phyloP scores from a whole-genome alignment of 1,284 basidiomycete species.

The Phylloporus sp. region DNA sequence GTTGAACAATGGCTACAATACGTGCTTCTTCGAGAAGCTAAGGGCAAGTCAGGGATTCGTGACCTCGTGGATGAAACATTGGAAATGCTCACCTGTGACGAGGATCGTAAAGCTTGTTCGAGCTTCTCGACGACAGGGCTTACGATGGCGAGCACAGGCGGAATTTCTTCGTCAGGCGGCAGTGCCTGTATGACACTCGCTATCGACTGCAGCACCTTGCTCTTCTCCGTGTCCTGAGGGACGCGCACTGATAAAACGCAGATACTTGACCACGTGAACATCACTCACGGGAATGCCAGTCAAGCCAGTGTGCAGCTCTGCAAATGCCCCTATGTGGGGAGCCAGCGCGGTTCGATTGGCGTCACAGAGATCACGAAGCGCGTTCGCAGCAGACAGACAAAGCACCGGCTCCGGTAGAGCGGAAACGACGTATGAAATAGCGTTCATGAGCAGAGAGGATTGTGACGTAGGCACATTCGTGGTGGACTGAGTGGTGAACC shows the following conservation, averaged over 20 bases:
- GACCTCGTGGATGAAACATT: background rate
- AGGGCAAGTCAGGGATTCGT: slow-evolving; percentile 9
- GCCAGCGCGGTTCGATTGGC: slow-evolving; percentile 81
- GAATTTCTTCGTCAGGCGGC: slow-evolving; percentile 73
- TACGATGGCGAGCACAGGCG: slow-evolving; percentile 80
- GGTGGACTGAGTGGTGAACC: slow-evolving; percentile 69
- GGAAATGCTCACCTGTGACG: slow-evolving; percentile 48
- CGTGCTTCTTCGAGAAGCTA: slow-evolving; percentile 75
- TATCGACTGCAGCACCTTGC: slow-evolving; percentile 88
- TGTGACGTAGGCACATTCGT: slow-evolving; percentile 40
- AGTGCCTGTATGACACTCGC: slow-evolving; percentile 90
- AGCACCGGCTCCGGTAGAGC: slow-evolving; percentile 67
- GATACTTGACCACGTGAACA: background rate
- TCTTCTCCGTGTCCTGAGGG: slow-evolving; percentile 79
- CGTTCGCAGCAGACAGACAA: slow-evolving; percentile 77
- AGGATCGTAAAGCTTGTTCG: slow-evolving; percentile 59
- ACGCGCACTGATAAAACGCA: background rate
- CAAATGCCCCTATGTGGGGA: slow-evolving; percentile 83
- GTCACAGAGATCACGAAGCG: slow-evolving; percentile 85
- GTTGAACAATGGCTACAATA: slow-evolving; percentile 61
- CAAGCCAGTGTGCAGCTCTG: slow-evolving; percentile 77
- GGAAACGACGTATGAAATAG: slow-evolving; percentile 67
- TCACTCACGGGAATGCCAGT: slow-evolving; percentile 70
- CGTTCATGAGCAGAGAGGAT: slow-evolving; percentile 40
- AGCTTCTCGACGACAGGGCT: slow-evolving; percentile 77